Evolutionary conservation across 129 eudicot genomes (phyloP), one percentile per base, ranked within the genome.

Genomic region (Chrysanthemum seticuspe): DNA sequence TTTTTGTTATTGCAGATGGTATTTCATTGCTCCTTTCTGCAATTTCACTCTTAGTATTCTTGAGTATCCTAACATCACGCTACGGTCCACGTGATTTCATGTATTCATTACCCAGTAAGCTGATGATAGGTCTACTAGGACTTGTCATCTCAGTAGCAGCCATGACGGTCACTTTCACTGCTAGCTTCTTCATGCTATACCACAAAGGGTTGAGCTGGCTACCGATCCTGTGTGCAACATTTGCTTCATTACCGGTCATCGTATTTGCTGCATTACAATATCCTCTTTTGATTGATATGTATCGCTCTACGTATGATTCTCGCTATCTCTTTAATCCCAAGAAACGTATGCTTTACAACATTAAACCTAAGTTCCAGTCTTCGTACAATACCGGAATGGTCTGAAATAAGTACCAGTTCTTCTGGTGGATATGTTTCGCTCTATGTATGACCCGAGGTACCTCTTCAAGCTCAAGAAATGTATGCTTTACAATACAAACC

Each of bases 1-100:
- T 71, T 34, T 78, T 78, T 59, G 76, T 74, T 14, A 25, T 71
- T 4, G 54, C 78, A 34, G 71, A 78, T 21, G 82, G 77, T 3
- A 5, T 78, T 19, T 71, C 82, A 48, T 29, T 78, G 27, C 69
- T 71, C 21, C 31, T 71, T 15, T 78, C 72, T 3, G n/a, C 72
- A 3, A 66, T 71, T 3, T 78, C 78, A 19, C 68, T 78, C 34
- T 5, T 78, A 5, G 70, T 78, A 29, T 78, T 63, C 67, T 25
- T 65, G 18, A 72, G 78, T 11, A 53, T 79, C 31, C 65, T 79
- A 13, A 64, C 72, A 40, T 73, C 77, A 61, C 61, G 36, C 29
- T 13, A 49, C 13, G 61, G 31, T 6, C 62, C 62, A 62, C 77
- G 7, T 49, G 78, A 74, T 62, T 73, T 62, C 60, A 5, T 74